phyloP scores from a whole-genome alignment of 768 basidiomycete species.

The Crucibulum laeve region DNA sequence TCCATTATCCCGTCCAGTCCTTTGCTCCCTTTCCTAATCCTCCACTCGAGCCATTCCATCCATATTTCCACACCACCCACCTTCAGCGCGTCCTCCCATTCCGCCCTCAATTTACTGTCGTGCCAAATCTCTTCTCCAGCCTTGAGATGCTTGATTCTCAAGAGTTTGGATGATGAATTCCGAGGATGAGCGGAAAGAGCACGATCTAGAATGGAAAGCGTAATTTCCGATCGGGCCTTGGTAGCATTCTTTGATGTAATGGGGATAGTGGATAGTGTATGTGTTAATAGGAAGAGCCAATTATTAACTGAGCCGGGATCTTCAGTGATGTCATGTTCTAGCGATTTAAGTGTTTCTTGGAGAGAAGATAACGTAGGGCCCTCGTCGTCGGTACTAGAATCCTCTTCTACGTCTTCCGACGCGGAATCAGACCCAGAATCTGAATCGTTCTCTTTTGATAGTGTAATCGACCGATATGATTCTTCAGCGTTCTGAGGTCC shows the following conservation, averaged over 20 bases:
- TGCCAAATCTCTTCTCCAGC: constrained; percentile 75
- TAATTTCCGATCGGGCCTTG: constrained; percentile 66
- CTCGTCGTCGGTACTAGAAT: constrained; percentile 32
- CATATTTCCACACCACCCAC: constrained; percentile 54
- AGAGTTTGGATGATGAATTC: constrained; percentile 41
- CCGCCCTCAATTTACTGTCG: constrained; percentile 43
- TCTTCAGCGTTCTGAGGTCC: constrained; percentile 23
- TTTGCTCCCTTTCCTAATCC: constrained; percentile 40
- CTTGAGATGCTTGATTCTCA: constrained; percentile 63
- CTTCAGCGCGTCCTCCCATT: constrained; percentile 69
- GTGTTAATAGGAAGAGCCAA: constrained; percentile 65
- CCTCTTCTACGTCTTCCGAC: constrained; percentile 23
- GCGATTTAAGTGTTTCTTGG: constrained; percentile 51
- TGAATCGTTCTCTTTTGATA: constrained; percentile 16
- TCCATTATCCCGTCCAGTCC: constrained; percentile 51
- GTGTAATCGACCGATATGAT: constrained; percentile 49
- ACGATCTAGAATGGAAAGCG: constrained; percentile 61
- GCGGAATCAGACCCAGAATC: constrained; percentile 29
- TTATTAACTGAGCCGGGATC: constrained; percentile 49
- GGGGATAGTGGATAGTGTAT: constrained; percentile 61
- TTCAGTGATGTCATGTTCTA: constrained; percentile 50
- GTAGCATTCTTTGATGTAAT: constrained; percentile 62
- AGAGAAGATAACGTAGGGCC: constrained; percentile 40
- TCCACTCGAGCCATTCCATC: constrained; percentile 82
- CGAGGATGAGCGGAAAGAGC: constrained; percentile 53